Evolutionary conservation across 2,329 filamentous ascomycete genomes (phyloP), one percentile per base, ranked within the genome.

Genomic region (Diaporthe humulicola): DNA sequence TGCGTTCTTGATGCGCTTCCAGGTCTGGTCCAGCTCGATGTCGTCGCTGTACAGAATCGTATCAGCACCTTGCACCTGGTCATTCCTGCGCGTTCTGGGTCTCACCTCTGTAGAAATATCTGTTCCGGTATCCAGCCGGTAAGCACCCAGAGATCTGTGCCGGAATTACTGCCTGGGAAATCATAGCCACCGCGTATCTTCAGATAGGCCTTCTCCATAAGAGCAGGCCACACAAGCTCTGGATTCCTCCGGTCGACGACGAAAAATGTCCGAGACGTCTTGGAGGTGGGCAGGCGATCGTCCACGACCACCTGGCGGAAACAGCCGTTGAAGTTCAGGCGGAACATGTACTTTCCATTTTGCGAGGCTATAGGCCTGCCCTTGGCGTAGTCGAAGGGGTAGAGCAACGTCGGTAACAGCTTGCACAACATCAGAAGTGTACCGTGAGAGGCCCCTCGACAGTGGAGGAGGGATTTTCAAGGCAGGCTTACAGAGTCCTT

Each of bases 61-160:
- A n/a, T 73, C 19, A 73, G 50, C 15, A 30, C 6, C 15, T 25
- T 7, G 1, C 25, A 2, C 40, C 10, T 38, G 10, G 1, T 28
- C 1, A n/a, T 1, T 15, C 4, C 33, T 19, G 6, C 5, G 12
- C 2, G 15, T 50, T 25, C 1, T 4, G 22, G 19, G 14, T 0
- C 14, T 77, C 83, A 91, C 90, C 89, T 92, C 80, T 98, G 95
- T 1, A 98, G 87, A 79, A 98, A 98, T 1, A 98, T 87, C 82
- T 99, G 97, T 84, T 99, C 96, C 0, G 97, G 97, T 67, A 99
- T 95, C 97, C 97, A 99, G 40, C 97, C 96, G 0, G 94, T 98
- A 72, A 99, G 85, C 1, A 97, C 93, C 91, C 95, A 98, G 5
- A 99, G 85, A 83, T 99, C 97, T 3, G 96, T 98, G 15, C 95